A percentile compares a stretch with the other conserved stretches of the same genome.
These are phyloP conservation scores for Ascochyta lentis DNA, from an alignment of 2,329 filamentous ascomycete species.

Conservation along the genomic window DNA sequence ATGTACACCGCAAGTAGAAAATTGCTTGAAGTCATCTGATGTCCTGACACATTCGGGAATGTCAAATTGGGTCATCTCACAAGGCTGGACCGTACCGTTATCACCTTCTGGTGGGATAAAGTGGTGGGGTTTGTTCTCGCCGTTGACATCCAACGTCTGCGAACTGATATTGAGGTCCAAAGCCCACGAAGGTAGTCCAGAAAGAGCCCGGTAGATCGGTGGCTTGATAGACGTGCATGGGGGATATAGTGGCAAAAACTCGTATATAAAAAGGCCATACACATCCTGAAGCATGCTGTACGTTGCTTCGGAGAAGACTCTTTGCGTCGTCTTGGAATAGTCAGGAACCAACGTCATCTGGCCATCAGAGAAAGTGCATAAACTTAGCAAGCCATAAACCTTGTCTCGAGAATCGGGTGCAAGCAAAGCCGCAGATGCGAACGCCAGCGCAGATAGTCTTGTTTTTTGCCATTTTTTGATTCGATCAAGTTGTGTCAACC, in stretches of 20 bases:
- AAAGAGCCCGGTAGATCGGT: neutral
- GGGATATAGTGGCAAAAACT: neutral
- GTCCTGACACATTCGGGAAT: neutral
- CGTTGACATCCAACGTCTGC: neutral
- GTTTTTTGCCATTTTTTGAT: neutral
- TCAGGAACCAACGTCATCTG: conserved; percentile 4
- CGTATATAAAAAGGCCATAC: neutral
- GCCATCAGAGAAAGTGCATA: conserved; percentile 4
- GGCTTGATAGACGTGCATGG: neutral
- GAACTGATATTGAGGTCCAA: conserved; percentile 5
- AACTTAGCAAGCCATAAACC: conserved; percentile 21
- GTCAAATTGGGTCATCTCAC: neutral
- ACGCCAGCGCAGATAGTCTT: neutral
- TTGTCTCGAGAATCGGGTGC: conserved; percentile 24
- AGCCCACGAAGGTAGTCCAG: conserved; percentile 1
- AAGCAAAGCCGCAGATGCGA: neutral
- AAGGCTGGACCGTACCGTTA: too few species aligned
- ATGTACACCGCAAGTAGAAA: neutral
- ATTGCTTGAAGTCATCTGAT: neutral
- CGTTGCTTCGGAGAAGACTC: conserved; percentile 14
- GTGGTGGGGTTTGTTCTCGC: neutral
- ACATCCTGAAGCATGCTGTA: conserved; percentile 5
- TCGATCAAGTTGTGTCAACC: neutral
- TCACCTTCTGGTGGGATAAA: neutral
- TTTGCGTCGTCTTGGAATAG: conserved; percentile 13